Percentiles rank a stretch among this genome's conserved stretches.
These are phyloP conservation scores for Jamesozyma jinghongensis DNA, from an alignment of 805 yeast genomes.

Conservation along the genomic window DNA sequence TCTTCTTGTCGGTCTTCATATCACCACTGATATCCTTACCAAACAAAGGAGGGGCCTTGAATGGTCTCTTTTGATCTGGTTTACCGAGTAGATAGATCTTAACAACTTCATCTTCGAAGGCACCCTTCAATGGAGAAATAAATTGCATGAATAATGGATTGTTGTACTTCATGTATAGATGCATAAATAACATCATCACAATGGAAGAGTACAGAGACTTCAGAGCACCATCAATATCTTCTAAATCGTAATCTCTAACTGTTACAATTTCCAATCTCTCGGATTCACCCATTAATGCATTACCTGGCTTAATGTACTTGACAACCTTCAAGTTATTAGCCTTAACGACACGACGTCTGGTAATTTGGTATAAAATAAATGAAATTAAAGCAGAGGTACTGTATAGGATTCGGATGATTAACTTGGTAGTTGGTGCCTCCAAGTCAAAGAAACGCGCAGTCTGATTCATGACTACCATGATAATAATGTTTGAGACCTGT, in stretches of 20 bases:
- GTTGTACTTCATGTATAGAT: slow-evolving; percentile 92
- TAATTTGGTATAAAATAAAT: slow-evolving; percentile 54
- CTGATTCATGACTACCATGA: slow-evolving; percentile 97
- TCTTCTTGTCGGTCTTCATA: slow-evolving; percentile 75
- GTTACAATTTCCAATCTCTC: slow-evolving; percentile 82
- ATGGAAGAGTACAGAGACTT: slow-evolving; percentile 79
- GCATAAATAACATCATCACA: slow-evolving; percentile 99
- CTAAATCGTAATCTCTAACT: slow-evolving; percentile 87
- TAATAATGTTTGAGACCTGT: slow-evolving; percentile 70
- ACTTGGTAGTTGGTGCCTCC: slow-evolving; percentile 67
- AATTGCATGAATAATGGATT: slow-evolving; percentile 95
- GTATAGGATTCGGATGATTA: slow-evolving; percentile 70
- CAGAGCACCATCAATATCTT: slow-evolving; percentile 70
- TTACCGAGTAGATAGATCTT: slow-evolving; percentile 80
- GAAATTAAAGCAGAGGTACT: slow-evolving; percentile 56
- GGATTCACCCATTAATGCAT: slow-evolving; percentile 61
- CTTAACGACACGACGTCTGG: slow-evolving; percentile 49
- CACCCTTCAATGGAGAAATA: slow-evolving; percentile 80
- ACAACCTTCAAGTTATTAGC: slow-evolving; percentile 88
- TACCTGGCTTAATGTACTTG: slow-evolving; percentile 82
- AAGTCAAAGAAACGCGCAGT: slow-evolving; percentile 80
- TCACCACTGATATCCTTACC: slow-evolving; percentile 42
- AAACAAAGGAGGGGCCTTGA: slow-evolving; percentile 77
- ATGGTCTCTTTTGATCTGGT: slow-evolving; percentile 90
- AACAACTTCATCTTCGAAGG: slow-evolving; percentile 82